Evolutionary conservation across 495 filamentous ascomycete species (phyloP).

Genomic region (Neurospora sp.): DNA sequence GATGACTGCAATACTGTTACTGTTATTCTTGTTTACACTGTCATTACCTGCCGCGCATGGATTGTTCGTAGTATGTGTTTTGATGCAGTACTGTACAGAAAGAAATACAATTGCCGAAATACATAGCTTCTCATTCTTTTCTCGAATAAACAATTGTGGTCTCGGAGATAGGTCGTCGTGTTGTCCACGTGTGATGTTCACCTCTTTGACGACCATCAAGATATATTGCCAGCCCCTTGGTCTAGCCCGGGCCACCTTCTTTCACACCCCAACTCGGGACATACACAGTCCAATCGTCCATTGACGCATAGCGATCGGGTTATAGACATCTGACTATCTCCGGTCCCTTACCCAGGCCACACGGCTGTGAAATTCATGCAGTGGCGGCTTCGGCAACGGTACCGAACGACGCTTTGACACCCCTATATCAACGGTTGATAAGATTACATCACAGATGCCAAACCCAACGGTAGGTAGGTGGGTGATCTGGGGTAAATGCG

Average conservation of each 20-base stretch:
- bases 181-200: neutral
- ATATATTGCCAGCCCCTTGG: too few relatives aligned
- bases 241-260: neutral
- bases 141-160: neutral
- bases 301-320: neutral
- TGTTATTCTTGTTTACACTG: neutral
- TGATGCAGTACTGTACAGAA: neutral
- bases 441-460: neutral
- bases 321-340: neutral
- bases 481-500: neutral
- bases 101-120: neutral
- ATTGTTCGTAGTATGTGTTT: neutral
- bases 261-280: neutral
- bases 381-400: neutral
- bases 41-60: neutral
- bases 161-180: neutral
- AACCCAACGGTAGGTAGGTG: neutral
- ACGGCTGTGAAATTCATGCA: neutral
- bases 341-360: neutral
- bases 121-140: neutral
- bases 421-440: neutral
- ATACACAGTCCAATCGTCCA: neutral
- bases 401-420: too few relatives aligned
- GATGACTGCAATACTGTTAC: neutral
- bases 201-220: too few relatives aligned